These are phyloP conservation scores for Polyplosphaeria fusca DNA, from an alignment of 495 filamentous ascomycete genomes.

Conservation along the genomic window DNA sequence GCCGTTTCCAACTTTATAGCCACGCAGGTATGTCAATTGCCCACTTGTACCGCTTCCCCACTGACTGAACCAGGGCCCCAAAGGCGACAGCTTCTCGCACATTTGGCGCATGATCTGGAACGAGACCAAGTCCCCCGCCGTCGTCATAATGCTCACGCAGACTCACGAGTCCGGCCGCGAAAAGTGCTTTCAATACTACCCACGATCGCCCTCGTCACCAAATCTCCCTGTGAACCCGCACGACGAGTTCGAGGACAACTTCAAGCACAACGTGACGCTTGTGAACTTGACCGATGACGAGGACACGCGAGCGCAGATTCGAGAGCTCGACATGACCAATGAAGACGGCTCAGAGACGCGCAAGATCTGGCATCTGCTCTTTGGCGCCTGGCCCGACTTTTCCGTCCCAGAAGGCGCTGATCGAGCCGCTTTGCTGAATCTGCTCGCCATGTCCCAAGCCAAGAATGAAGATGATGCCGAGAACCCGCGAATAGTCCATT, in stretches of 20 bases:
- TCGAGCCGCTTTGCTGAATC: conserved; percentile 69
- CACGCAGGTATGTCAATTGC: conserved; percentile 52
- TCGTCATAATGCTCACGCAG: conserved; percentile 95
- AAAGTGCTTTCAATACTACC: conserved; percentile 93
- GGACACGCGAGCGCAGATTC: conserved; percentile 53
- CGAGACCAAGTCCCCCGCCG: conserved; percentile 70
- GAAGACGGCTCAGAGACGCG: conserved; percentile 61
- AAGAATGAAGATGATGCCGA: conserved; percentile 57
- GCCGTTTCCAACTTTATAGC: conserved; percentile 61
- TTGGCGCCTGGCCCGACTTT: conserved; percentile 92
- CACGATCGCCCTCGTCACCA: conserved; percentile 54
- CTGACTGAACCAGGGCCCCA: conserved; percentile 67
- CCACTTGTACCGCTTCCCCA: background rate
- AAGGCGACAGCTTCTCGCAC: conserved; percentile 64
- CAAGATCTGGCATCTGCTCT: conserved; percentile 84
- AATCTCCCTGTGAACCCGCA: conserved; percentile 53
- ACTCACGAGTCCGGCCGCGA: conserved; percentile 77
- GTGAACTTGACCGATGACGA: conserved; percentile 47
- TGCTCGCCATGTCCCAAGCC: conserved; percentile 71
- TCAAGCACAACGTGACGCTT: conserved; percentile 53
- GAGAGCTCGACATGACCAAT: conserved; percentile 54
- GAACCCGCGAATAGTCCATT: conserved; percentile 88
- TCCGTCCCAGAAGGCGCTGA: conserved; percentile 79
- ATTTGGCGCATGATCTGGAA: conserved; percentile 97
- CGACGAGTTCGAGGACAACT: conserved; percentile 63